Evolutionary conservation across 2,329 filamentous ascomycete species (phyloP).

Genomic region (Coleophoma crateriformis): DNA sequence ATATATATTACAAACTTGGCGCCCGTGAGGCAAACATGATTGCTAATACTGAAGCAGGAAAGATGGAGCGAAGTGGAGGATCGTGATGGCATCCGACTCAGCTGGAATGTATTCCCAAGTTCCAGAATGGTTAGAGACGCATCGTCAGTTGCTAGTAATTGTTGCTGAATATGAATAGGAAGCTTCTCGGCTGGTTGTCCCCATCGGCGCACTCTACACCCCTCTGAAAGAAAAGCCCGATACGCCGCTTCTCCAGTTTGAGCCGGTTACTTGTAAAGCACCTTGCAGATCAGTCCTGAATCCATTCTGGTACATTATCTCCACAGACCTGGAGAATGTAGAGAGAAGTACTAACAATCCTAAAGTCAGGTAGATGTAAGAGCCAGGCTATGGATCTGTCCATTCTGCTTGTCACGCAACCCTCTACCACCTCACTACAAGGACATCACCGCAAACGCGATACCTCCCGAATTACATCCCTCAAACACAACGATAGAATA

Average conservation of each 20-base stretch:
- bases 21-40: neutral
- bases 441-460: conserved; percentile 78
- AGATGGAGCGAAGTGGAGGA: conserved; percentile 97
- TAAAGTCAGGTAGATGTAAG: conserved; percentile 75
- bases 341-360: conserved; percentile 14
- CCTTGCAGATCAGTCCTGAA: conserved; percentile 95
- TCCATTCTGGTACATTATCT: conserved; percentile 74
- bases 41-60: conserved; percentile 37
- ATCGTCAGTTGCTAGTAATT: no score
- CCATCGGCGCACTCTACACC: conserved; percentile 93
- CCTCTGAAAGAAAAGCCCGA: conserved; percentile 92
- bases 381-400: conserved; percentile 82
- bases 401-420: conserved; percentile 81
- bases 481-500: conserved; percentile 89
- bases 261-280: conserved; percentile 93
- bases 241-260: conserved; percentile 85
- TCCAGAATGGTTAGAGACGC: conserved; percentile 74
- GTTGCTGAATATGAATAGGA: conserved; percentile 48
- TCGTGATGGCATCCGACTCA: conserved; percentile 88
- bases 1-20: neutral
- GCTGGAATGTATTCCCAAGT: conserved; percentile 98
- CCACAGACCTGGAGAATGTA: neutral
- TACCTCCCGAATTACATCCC: conserved; percentile 77
- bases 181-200: conserved; percentile 89
- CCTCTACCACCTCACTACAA: conserved; percentile 82